These are phyloP conservation scores for Leccinum variicolor DNA, from an alignment of 768 basidiomycete genomes.

Conservation along the genomic window DNA sequence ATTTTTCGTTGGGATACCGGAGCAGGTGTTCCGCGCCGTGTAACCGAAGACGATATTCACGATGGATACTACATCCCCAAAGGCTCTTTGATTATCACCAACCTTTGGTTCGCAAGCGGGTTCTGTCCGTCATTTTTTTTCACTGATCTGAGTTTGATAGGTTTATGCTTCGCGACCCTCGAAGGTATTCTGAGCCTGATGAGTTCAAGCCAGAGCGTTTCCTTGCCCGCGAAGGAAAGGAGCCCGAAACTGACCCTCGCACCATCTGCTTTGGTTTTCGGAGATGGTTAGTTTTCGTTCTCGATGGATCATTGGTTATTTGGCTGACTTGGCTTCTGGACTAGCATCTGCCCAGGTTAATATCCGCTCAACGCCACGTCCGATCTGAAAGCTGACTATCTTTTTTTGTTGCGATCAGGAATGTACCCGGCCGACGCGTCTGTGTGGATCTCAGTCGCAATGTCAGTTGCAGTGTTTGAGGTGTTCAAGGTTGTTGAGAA, in stretches of 20 bases:
- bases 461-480: conserved; percentile 47
- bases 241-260: conserved; percentile 55
- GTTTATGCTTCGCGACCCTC: conserved; percentile 32
- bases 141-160: conserved; percentile 6
- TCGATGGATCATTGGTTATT: conserved; percentile 1
- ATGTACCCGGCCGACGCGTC: conserved; percentile 51
- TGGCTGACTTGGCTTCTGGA: conserved; percentile 2
- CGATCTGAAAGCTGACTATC: conserved; percentile 24
- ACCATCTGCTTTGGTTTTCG: conserved; percentile 69
- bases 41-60: conserved; percentile 58
- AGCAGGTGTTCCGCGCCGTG: conserved; percentile 43
- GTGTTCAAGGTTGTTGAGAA: conserved; percentile 44
- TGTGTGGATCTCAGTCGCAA: conserved; percentile 41
- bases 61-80: conserved; percentile 62
- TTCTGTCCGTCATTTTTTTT: conserved; percentile 3
- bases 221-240: conserved; percentile 34
- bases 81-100: conserved; percentile 26
- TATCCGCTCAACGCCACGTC: not conserved
- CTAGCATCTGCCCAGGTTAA: conserved; percentile 30
- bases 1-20: conserved; percentile 45
- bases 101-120: conserved; percentile 15
- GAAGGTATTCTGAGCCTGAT: conserved; percentile 49
- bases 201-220: conserved; percentile 61
- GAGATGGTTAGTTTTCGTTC: conserved; percentile 41
- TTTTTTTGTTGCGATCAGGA: conserved; percentile 30